Base-by-base conservation (phyloP, 2,329 filamentous ascomycete species). In the Trichoderma sp. region DNA sequence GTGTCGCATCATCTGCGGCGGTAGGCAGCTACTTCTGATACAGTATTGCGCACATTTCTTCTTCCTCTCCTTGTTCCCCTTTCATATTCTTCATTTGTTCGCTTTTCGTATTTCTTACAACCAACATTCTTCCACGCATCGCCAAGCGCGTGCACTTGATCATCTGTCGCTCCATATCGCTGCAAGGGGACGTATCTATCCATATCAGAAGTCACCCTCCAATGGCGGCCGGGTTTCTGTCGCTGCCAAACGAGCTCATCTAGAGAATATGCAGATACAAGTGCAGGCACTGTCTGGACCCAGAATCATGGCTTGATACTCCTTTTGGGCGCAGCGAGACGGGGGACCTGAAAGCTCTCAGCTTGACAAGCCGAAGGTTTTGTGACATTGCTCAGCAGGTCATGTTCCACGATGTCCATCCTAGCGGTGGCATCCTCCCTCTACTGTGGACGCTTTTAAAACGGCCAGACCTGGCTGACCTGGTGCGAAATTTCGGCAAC, bases 401-500 rank as follows among this genome's bases (percentile, higher is more conserved):
- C 4, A 5, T 63, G 13, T 7, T 28, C 24, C 59, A 39, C 28
- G 5, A 28, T 28, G 46, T 28, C 10, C 2, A 26, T 13, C 21
- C 46, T 2, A 10, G 2, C 2, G 0, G 1, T 18, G 5, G 4
- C 0, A 10, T n/a, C 5, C 1, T 7, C 4, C 3, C 0, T 5
- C 26, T 63, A 26, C 24, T 30, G 5, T 46, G 46, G 13, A 63
- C 43, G 16, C 34, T 59, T 11, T n/a, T 63, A 10, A 21, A 1
- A 10, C 34, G 58, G 16, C 39, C 58, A 8, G 16, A 54, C 16
- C 26, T 63, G 60, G 60, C 46, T 54, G n/a, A 24, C 16, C 46
- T 28, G 30, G 30, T 54, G n/a, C 46, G 5, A 1, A 14, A 14
- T 13, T 61, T 61, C 21, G 13, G 46, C 46, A 49, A 24, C 46